Base-by-base conservation (phyloP, 1,284 basidiomycete genomes). In the Mycena sp. region DNA sequence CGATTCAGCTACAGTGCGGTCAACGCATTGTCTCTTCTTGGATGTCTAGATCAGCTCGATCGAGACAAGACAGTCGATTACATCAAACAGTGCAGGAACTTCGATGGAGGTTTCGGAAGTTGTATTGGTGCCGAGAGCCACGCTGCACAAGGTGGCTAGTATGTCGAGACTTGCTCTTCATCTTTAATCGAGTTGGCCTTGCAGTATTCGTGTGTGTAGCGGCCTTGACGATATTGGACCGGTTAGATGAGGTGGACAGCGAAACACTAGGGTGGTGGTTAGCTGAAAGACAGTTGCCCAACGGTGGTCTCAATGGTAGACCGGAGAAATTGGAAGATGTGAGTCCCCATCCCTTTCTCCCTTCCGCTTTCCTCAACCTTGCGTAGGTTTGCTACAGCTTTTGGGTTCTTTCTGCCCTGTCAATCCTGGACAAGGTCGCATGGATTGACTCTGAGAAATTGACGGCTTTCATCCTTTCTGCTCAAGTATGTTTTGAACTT, bases 321-420 rank as follows among this genome's bases (percentile, higher is more conserved):
- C 97, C 97, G 3, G 95, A 99, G 75, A 99, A 99, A 80, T 83
- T 99, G n/a, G 95, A 97, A 80, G 96, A 99, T 74, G 96, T 96
- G 69, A 71, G 89, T 73, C 10, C 26, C 32, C 32, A 46, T 11
- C 29, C 53, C 25, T 30, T 28, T 30, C 58, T 52, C 30, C 23
- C 29, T 25, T 44, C n/a, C n/a, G 19, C 26, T 7, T 23, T 30
- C 30, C 32, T 56, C 11, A 26, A 49, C 37, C 19, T 49, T 58
- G 10, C 40, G 10, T 19, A 96, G 95, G 94, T 98, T 3, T 99
- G 98, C 80, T 99, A 99, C 78, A 95, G 93, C 71, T 97, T 95
- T 83, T 99, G 96, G 96, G 95, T 97, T 6, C 85, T 99, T 3
- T 96, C 96, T 0, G 83, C 93, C 0, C 77, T 99, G 52, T 89